Conservation (phyloP, 129 eudicot genomes). For the Silybum marianum region DNA sequence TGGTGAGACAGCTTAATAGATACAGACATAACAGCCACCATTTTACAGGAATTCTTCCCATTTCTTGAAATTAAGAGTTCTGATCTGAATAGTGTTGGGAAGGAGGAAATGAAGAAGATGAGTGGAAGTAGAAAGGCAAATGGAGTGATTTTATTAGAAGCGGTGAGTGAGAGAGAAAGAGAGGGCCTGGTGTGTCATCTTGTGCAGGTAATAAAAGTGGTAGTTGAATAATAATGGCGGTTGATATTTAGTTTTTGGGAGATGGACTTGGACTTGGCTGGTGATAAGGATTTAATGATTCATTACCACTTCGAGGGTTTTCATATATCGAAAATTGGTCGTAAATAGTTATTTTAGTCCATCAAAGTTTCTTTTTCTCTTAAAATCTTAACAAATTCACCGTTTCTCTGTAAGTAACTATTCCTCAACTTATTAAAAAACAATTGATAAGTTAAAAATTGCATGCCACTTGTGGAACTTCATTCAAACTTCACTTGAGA, state of each 20-base stretch:
- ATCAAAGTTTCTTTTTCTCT: no score
- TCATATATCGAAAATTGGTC: no score
- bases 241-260: slow-evolving; percentile 27
- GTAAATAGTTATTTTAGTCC: no score
- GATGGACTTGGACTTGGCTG: slow-evolving; percentile 29
- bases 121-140: slow-evolving; percentile 17
- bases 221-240: slow-evolving; percentile 58
- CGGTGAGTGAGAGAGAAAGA: slow-evolving; percentile 21
- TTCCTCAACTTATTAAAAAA: no score
- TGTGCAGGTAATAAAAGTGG: slow-evolving; percentile 57
- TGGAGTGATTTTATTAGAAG: slow-evolving; percentile 32
- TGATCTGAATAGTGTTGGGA: slow-evolving; percentile 8
- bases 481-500: no score
- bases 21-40: slow-evolving; percentile 45
- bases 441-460: no score
- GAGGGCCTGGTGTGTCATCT: slow-evolving; percentile 24
- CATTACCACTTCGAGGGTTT: not conserved
- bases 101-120: slow-evolving; percentile 21
- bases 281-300: slow-evolving; percentile 25
- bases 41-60: slow-evolving; percentile 35
- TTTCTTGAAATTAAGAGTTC: slow-evolving; percentile 3
- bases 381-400: no score
- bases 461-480: no score
- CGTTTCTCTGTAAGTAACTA: no score
- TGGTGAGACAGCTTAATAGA: slow-evolving; percentile 31